Conservation (phyloP, 2,329 filamentous ascomycete species). For the Aspergillus ustus region DNA sequence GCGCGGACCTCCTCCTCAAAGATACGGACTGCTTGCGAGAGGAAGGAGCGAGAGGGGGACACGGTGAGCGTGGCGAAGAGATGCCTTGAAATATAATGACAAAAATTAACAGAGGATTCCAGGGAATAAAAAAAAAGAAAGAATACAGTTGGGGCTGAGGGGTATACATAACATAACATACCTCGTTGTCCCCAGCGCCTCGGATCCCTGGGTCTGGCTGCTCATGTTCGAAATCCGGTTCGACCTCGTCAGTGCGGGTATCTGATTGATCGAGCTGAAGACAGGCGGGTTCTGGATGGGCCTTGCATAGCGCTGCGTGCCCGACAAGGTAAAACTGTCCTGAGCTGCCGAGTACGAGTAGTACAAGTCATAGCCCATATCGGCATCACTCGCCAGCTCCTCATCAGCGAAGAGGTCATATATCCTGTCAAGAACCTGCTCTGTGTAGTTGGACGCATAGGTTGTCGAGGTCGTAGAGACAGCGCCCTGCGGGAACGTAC, state of each 20-base stretch:
- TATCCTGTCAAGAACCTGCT: constrained; percentile 11
- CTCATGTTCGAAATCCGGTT: constrained; percentile 13
- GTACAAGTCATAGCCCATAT: constrained; percentile 26
- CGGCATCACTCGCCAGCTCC: constrained; percentile 16
- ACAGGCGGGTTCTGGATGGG: constrained; percentile 22
- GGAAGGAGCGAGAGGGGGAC: constrained; percentile 14
- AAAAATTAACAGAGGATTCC: too few species aligned
- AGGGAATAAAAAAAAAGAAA: too few species aligned
- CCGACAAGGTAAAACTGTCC: constrained; percentile 20
- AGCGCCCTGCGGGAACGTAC: constrained; percentile 34
- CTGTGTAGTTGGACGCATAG: constrained; percentile 8
- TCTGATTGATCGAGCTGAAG: constrained; percentile 19
- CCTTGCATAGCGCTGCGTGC: constrained; percentile 25
- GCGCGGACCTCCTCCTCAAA: constrained; percentile 19
- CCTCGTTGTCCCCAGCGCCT: constrained; percentile 17
- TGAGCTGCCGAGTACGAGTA: constrained; percentile 20
- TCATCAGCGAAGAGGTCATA: constrained; percentile 22
- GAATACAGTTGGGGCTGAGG: too few species aligned
- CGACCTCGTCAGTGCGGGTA: constrained; percentile 17
- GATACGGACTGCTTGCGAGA: constrained; percentile 15
- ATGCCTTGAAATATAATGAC: too few species aligned
- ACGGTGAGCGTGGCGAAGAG: constrained; percentile 21
- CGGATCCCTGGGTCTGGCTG: constrained; percentile 5
- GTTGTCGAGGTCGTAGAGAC: constrained; percentile 9
- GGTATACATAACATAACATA: too few species aligned